Conservation (phyloP, 2,329 filamentous ascomycete genomes). For the Diaporthe vexans region DNA sequence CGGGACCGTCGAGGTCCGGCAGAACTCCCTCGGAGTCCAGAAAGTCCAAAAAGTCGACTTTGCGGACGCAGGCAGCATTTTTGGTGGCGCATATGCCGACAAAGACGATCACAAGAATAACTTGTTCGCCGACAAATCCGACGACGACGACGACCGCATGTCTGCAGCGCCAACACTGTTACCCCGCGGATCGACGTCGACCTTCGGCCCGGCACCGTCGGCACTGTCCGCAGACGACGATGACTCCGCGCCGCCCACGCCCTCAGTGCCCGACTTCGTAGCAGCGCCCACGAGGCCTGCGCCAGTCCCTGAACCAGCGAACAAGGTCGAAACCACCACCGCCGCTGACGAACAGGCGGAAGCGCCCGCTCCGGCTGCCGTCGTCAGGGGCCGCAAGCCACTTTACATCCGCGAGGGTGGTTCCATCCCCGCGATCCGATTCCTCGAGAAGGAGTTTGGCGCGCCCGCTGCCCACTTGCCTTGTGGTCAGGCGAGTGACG, state of each 20-base stretch:
- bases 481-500: conserved; percentile 94
- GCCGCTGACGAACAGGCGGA: not conserved
- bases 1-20: conserved; percentile 30
- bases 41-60: not conserved
- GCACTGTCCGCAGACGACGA: not conserved
- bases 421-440: conserved; percentile 93
- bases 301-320: not conserved
- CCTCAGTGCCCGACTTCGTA: conserved; percentile 1
- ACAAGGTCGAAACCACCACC: not conserved
- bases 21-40: not conserved
- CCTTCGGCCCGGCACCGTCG: conserved; percentile 4
- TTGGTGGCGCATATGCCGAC: not conserved
- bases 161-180: not conserved
- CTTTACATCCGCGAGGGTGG: conserved; percentile 97
- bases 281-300: not conserved
- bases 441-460: conserved; percentile 92
- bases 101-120: not conserved
- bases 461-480: conserved; percentile 94
- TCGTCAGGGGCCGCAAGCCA: conserved; percentile 69
- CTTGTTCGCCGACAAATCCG: not conserved
- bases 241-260: conserved; percentile 5
- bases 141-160: not conserved
- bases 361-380: not conserved
- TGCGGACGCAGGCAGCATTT: not conserved
- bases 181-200: conserved; percentile 25